Percentiles rank a stretch among this genome's conserved stretches.
Evolutionary conservation across 2,329 filamentous ascomycete genomes (phyloP).

Genomic region (Verticillium dahliae): DNA sequence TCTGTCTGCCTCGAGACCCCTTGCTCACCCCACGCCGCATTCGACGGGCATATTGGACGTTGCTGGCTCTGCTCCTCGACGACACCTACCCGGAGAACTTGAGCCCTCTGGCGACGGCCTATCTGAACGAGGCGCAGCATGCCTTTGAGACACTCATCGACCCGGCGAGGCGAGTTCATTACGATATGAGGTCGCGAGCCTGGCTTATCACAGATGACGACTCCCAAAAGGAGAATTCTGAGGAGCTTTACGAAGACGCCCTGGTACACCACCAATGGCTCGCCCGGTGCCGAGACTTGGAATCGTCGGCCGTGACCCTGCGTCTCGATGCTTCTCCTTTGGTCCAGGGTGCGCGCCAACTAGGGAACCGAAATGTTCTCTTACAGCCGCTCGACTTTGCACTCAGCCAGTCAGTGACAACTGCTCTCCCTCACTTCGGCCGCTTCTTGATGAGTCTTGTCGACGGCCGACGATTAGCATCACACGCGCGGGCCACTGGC

Average conservation of each 20-base stretch:
- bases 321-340: conserved; percentile 21
- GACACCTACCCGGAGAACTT: conserved; percentile 29
- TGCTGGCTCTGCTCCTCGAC: conserved; percentile 37
- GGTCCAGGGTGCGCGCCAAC: conserved; percentile 9
- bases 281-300: conserved; percentile 16
- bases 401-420: conserved; percentile 29
- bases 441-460: neutral
- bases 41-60: conserved; percentile 35
- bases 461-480: neutral
- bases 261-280: conserved; percentile 15
- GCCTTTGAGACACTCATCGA: conserved; percentile 43
- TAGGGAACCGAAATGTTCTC: conserved; percentile 1
- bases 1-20: conserved; percentile 31
- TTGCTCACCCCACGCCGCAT: conserved; percentile 27
- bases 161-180: conserved; percentile 31
- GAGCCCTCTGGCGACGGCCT: conserved; percentile 28
- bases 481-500: neutral
- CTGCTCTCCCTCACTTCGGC: conserved; percentile 20
- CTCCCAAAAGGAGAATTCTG: conserved; percentile 13
- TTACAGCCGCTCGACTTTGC: conserved; percentile 29
- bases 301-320: conserved; percentile 30
- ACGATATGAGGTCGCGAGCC: conserved; percentile 24
- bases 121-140: conserved; percentile 32
- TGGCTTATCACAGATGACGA: conserved; percentile 13
- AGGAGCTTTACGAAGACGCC: conserved; percentile 13